Evolutionary conservation across 108 stramenopile genomes (phyloP), one percentile per base, ranked within the genome.

Genomic region (Bacterosira constricta): DNA sequence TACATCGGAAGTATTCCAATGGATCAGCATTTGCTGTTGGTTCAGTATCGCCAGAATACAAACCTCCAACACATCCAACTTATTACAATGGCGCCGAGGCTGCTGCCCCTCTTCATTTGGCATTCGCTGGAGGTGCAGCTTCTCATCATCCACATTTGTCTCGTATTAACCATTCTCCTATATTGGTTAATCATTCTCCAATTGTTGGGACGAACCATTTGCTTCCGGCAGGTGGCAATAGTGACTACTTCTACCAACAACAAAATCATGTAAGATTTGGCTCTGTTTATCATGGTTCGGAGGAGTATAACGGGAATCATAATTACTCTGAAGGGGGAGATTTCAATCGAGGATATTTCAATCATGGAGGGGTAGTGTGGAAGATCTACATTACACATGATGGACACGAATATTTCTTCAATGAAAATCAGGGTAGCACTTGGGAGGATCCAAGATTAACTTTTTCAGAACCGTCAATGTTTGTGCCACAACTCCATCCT

Each of bases 371-470:
- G 5, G 75, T 68, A 18, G 12, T 26, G 10, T 76, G 75, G 75
- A 55, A 23, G 6, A 36, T 62, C 13, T 55, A 42, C 39, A 55
- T 53, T 42, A 59, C 77, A 2, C 39, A 59, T 1, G 77, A 78
- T 17, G 69, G 69, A 29, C 39, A 70, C 26, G 54, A 41, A 21
- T 78, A 78, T 49, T 78, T 55, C 35, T 78, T 63, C 34, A 70
- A 69, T 36, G 38, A 34, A 29, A 45, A 62, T 25, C 59, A 17
- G n/a, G 37, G 65, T 42, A 70, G 69, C 49, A 59, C 56, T 0
- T 78, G 77, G 77, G 34, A 70, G 5, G 77, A 78, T 27, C 77
- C 77, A 1, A 58, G 77, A 54, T 23, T 20, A 6, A 13, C 17
- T 17, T 17, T 52, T 10, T 13, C 51, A 12, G 51, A 26, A 29